Base-by-base conservation (phyloP, 2,329 filamentous ascomycete species). In the Fusarium sp. region DNA sequence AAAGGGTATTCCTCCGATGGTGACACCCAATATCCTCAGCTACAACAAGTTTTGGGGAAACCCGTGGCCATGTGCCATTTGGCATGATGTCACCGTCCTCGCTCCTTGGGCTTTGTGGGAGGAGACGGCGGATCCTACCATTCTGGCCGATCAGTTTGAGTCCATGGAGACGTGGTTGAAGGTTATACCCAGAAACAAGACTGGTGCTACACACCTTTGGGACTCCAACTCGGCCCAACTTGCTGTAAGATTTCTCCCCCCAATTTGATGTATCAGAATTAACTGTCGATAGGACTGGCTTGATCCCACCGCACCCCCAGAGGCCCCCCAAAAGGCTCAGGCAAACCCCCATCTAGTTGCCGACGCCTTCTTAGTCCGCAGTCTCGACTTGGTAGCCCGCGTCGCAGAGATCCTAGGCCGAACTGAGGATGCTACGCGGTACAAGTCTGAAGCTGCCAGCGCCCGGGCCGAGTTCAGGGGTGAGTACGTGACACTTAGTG, bases 311-410 rank as follows among this genome's bases (percentile, higher is more conserved):
- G 82, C 86, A 1, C 85, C 86, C 0, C 79, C 83, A 0, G 79
- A 84, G 1, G 73, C 82, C 10, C 82, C 86, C 0, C 82, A 79
- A 4, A 76, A 76, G 18, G 84, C 84, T 0, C 82, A 81, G 0
- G 87, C 86, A 0, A 79, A 84, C 40, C 77, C 80, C 0, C 78
- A 79, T 4, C 80, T 86, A 2, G 85, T 87, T 1, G 84, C 86
- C 0, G 85, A 88, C 63, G 85, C 85, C 2, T 88, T 86, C 66
- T 80, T 88, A 2, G 81, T 86, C 2, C 82, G 84, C 52, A 83
- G 86, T 24, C 85, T 85, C 0, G 75, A 79, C 8, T 64, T 85
- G 0, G 78, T 85, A 4, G 77, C 79, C 2, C 76, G 81, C 13
- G 82, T 86, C 27, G 81, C 81, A 1, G 65, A 66, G 1, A 68